Conservation (phyloP, 2,329 filamentous ascomycete genomes). For the Scorias spongiosa region DNA sequence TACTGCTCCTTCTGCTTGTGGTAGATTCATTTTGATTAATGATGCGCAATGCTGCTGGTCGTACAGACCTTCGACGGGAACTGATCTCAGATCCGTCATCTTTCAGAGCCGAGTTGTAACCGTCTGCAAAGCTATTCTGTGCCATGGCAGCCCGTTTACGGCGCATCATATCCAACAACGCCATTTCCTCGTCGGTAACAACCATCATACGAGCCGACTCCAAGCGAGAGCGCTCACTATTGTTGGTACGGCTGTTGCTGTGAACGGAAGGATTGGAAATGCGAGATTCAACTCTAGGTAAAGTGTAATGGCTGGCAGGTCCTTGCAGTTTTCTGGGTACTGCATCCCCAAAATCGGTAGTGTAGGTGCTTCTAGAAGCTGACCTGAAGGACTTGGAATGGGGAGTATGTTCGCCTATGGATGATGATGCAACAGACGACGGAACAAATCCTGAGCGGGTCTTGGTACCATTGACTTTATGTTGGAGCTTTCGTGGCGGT, state of each 20-base stretch:
- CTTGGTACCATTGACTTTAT: background rate
- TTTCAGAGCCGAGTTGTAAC: constrained; percentile 20
- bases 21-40: constrained; percentile 9
- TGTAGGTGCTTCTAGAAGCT: background rate
- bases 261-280: background rate
- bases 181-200: constrained; percentile 35
- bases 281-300: background rate
- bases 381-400: background rate
- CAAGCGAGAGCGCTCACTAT: background rate
- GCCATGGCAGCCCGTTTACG: constrained; percentile 33
- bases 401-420: background rate
- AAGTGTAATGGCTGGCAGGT: background rate
- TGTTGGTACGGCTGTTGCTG: background rate
- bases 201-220: constrained; percentile 24
- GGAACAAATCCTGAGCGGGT: background rate
- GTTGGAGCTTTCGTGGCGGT: constrained; percentile 6
- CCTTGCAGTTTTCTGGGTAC: background rate
- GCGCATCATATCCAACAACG: constrained; percentile 34
- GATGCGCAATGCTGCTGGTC: constrained; percentile 10
- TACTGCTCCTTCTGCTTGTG: constrained; percentile 7
- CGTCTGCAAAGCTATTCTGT: constrained; percentile 24
- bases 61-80: constrained; percentile 9
- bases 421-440: background rate
- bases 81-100: constrained; percentile 17
- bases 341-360: background rate